Percentiles rank a stretch among this genome's conserved stretches.
Conservation (phyloP, 495 filamentous ascomycete genomes). For the Penicillium bialowiezense region DNA sequence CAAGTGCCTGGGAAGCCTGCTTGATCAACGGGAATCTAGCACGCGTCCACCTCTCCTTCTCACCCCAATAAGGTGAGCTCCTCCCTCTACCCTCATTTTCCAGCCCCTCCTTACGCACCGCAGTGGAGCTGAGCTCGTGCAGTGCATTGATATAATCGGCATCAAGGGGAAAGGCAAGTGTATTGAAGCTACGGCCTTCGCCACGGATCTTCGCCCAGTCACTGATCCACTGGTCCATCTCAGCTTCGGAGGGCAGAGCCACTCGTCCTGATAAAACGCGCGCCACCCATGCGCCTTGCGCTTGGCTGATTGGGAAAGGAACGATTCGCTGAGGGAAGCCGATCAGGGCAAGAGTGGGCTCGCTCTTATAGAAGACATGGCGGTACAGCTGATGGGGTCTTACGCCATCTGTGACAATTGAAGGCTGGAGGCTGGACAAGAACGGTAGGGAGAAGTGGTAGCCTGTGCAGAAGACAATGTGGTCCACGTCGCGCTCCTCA, state of each 20-base stretch:
- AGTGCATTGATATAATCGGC: constrained; percentile 8
- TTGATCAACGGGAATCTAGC: constrained; percentile 10
- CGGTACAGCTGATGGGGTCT: constrained; percentile 8
- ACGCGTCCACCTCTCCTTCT: constrained; percentile 9
- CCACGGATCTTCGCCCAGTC: constrained; percentile 4
- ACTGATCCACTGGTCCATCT: constrained; percentile 9
- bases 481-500: constrained; percentile 6
- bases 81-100: constrained; percentile 5
- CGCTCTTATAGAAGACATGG: constrained; percentile 5
- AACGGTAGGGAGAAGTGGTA: constrained; percentile 11
- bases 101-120: background rate
- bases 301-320: constrained; percentile 10
- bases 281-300: constrained; percentile 11
- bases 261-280: constrained; percentile 7
- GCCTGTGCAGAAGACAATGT: constrained; percentile 11
- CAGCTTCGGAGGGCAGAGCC: background rate
- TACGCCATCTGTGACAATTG: constrained; percentile 6
- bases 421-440: constrained; percentile 3
- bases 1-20: constrained; percentile 7
- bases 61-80: constrained; percentile 4
- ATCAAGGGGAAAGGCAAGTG: constrained; percentile 9
- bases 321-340: constrained; percentile 11
- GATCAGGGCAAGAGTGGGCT: constrained; percentile 7
- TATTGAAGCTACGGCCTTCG: constrained; percentile 5
- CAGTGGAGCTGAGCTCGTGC: background rate